Evolutionary conservation across 306 rosid genomes (phyloP), one percentile per base, ranked within the genome.

Genomic region (Malus orientalis): DNA sequence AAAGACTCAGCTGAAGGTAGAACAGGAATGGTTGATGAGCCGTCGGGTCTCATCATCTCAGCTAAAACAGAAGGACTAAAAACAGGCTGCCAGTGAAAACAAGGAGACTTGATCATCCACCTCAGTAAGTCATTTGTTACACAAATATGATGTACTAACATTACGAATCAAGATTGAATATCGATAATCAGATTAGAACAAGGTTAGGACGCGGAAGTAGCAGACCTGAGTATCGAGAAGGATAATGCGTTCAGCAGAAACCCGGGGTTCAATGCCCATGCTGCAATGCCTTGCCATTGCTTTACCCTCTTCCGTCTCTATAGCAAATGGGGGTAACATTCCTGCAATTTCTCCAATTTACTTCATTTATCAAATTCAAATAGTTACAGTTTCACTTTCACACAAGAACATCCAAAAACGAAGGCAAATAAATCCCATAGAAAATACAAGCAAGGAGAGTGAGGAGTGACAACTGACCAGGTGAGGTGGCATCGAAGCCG

Each of bases 11-110:
- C 93, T 32, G 91, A 86, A 81, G 67, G 82, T 44, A 89, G 60
- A 80, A 91, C 90, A 38, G 94, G 86, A 77, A 91, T 71, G 19
- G 88, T 81, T 75, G 95, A 91, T 71, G 89, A 89, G 67, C 98
- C 95, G 79, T 89, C 97, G 1, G 98, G 98, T 75, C 93, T 86
- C 91, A 88, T 93, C 88, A 89, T 91, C 87, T 93, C 98, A 33
- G 93, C 82, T 80, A 93, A 84, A 68, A 91, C 85, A 60, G 98
- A 91, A 62, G 97, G 90, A 81, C 97, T 89, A 57, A 85, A 84
- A 40, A 93, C 88, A 66, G 98, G 97, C 98, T 93, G 86, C 88
- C 76, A 70, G 70, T 59, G 9, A 64, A 60, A 80, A 79, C 45
- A 54, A 74, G n/a, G 51, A 53, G 33, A 76, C 51, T 55, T 16